Conservation (phyloP, 2,329 filamentous ascomycete genomes). For the Aureobasidium sp. region DNA sequence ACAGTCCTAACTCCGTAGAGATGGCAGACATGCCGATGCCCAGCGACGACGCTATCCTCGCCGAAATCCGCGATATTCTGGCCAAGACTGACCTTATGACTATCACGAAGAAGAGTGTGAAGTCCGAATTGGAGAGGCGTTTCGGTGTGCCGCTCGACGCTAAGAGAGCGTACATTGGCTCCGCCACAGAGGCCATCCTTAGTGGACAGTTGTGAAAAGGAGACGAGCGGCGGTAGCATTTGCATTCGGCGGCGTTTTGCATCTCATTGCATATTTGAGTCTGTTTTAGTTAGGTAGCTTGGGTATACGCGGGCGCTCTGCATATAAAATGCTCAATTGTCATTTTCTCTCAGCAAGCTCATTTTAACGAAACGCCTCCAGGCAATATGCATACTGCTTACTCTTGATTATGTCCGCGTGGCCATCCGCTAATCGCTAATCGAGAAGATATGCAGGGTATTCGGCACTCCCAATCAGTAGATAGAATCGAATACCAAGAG, state of each 20-base stretch:
- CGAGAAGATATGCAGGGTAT: background rate
- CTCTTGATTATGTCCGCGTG: background rate
- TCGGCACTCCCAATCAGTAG: background rate
- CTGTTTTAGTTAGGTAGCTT: background rate
- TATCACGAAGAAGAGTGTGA: conserved; percentile 97
- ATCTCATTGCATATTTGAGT: background rate
- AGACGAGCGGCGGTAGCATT: background rate
- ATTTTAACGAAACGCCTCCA: background rate
- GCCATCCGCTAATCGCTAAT: background rate
- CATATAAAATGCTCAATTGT: conserved; percentile 6
- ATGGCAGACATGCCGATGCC: conserved; percentile 69
- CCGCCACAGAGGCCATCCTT: conserved; percentile 36
- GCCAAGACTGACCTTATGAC: conserved; percentile 91
- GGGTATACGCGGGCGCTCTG: background rate
- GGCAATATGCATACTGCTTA: background rate
- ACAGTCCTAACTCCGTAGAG: conserved; percentile 53
- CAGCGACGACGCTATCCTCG: conserved; percentile 79
- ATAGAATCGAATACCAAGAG: background rate
- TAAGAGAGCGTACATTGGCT: conserved; percentile 78
- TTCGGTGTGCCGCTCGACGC: conserved; percentile 82
- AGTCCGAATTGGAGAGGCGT: conserved; percentile 81
- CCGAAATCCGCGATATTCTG: conserved; percentile 91
- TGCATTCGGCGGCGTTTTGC: conserved; percentile 11
- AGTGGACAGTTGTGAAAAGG: conserved; percentile 32
- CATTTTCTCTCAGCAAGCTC: background rate